Evolutionary conservation across 768 basidiomycete species (phyloP), one percentile per base, ranked within the genome.

Genomic region (Mycena maculata): DNA sequence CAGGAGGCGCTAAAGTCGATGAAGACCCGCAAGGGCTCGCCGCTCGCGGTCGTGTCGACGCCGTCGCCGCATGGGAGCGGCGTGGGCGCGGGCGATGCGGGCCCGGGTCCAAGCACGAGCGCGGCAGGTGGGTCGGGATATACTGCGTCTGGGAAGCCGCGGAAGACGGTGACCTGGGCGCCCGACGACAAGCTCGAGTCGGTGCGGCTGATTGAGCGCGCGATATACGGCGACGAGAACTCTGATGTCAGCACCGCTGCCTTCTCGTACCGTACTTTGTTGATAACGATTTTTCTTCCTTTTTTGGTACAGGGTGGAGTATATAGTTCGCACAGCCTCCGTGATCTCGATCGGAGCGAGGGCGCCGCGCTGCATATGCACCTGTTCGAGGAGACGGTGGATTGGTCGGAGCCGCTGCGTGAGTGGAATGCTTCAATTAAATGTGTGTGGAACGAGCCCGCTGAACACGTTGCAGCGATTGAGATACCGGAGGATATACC

Each of bases 201-300:
- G 74, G 84, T 95, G 77, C 89, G 88, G 79, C 78, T 89, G 77
- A 95, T 95, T 81, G 92, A 94, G 82, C 88, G 86, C 74, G 93
- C 94, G 70, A 83, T 94, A 73, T 95, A 95, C 82, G 94, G 94
- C 73, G 94, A 94, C 79, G 94, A 95, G 84, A 88, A 89, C 74
- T 84, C 87, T 83, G 91, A 92, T 86, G 94, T 94, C 87, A 90
- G 92, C 87, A 79, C 77, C 79, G 77, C 78, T 67, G 54, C 31
- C 61, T 71, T 71, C 18, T 77, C 79, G 73, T 82, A 87, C 82
- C 81, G 88, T 88, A 85, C 88, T 76, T 74, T 74, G 75, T 75
- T 74, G 70, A 75, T 73, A 59, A 70, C 72, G 39, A 71, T 66
- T 66, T 71, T 70, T 68, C 72, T 78, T 72, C 47, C 52, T 49